phyloP scores from a whole-genome alignment of 306 rosid species.

The Ormosia emarginata region DNA sequence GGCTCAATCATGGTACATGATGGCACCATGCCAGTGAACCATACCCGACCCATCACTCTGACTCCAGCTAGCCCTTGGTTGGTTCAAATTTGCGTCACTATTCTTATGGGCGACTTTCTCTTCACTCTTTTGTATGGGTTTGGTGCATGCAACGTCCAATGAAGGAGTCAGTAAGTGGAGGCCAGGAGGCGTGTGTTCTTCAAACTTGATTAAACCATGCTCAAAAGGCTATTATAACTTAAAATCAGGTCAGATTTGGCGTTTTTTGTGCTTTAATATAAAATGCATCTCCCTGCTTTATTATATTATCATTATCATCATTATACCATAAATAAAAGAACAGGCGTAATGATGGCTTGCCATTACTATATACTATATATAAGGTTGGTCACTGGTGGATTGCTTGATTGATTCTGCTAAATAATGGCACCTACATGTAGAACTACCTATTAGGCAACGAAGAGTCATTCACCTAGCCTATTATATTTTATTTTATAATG shows the following conservation, averaged over 20 bases:
- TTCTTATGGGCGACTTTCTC: neutral
- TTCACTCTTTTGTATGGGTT: neutral
- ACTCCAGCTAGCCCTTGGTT: constrained; percentile 2
- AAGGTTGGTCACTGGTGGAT: neutral
- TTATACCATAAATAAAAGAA: neutral
- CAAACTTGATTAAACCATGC: neutral
- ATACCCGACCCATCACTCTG: constrained; percentile 3
- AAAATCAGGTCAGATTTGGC: neutral
- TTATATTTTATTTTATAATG: neutral
- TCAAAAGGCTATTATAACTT: neutral
- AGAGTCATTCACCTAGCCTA: neutral
- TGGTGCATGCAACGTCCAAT: constrained; percentile 23
- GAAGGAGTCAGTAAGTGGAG: neutral
- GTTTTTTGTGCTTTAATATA: neutral
- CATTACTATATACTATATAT: neutral
- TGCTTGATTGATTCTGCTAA: constrained; percentile 9
- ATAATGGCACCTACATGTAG: neutral
- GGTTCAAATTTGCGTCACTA: neutral
- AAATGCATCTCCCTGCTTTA: neutral
- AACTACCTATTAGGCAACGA: neutral
- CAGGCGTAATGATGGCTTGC: neutral
- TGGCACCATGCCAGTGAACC: neutral
- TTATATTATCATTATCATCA: neutral
- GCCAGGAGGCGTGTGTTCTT: neutral
- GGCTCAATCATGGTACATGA: constrained; percentile 22